Percentiles rank a stretch among this genome's conserved stretches.
These are phyloP conservation scores for Mycena citricolor DNA, from an alignment of 1,284 basidiomycete genomes.

Conservation along the genomic window DNA sequence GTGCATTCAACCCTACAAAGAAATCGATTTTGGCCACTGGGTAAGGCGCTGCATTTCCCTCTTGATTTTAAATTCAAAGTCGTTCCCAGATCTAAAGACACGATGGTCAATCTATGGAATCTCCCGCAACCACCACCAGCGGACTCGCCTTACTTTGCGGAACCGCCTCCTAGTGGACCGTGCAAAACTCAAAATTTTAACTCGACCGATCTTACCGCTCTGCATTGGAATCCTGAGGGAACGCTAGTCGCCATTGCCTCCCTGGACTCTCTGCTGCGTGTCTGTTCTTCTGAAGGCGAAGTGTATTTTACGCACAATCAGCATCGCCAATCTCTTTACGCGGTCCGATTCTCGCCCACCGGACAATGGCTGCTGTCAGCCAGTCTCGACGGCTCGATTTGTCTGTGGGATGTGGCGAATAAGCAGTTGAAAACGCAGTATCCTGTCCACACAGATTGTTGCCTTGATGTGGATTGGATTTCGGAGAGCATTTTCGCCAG, in stretches of 20 bases:
- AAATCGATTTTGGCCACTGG: constrained; percentile 69
- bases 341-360: constrained; percentile 67
- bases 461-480: constrained; percentile 81
- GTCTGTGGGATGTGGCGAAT: constrained; percentile 74
- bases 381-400: constrained; percentile 71
- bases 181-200: constrained; percentile 48
- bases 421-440: constrained; percentile 63
- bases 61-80: constrained; percentile 4
- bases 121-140: constrained; percentile 45
- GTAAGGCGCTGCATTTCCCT: constrained; percentile 37
- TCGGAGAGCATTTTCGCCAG: constrained; percentile 70
- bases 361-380: constrained; percentile 71
- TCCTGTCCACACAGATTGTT: constrained; percentile 68
- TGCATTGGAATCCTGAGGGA: constrained; percentile 74
- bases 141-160: constrained; percentile 28
- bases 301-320: constrained; percentile 59
- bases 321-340: constrained; percentile 56
- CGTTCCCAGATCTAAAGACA: constrained; percentile 66
- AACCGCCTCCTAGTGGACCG: constrained; percentile 45
- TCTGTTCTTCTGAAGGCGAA: constrained; percentile 57
- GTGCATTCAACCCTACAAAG: constrained; percentile 75
- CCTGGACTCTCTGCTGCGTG: constrained; percentile 67
- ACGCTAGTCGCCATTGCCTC: constrained; percentile 73
- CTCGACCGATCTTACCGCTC: constrained; percentile 63
- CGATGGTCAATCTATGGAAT: constrained; percentile 74